phyloP scores from a whole-genome alignment of 805 yeast genomes.

The Lipomyces starkeyi region DNA sequence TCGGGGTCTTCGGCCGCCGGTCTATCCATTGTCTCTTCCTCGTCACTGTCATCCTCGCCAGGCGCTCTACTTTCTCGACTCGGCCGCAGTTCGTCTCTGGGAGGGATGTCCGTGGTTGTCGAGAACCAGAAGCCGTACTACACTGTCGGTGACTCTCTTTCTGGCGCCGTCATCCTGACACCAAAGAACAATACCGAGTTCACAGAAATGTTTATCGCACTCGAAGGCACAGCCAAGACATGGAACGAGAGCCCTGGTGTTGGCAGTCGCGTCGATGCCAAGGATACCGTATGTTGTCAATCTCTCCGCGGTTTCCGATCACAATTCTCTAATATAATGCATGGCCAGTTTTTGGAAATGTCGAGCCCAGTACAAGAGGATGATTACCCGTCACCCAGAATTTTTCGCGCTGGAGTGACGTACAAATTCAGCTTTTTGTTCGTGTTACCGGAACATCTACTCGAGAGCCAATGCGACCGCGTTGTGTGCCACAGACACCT shows the following conservation, averaged over 20 bases:
- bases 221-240: constrained; percentile 28
- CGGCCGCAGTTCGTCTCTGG: not conserved
- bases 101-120: constrained; percentile 10
- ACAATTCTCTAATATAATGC: not conserved
- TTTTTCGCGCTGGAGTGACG: constrained; percentile 18
- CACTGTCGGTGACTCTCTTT: constrained; percentile 28
- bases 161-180: constrained; percentile 21
- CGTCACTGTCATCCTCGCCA: not conserved
- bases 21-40: not conserved
- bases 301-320: not conserved
- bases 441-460: constrained; percentile 30
- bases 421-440: constrained; percentile 30
- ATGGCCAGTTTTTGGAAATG: constrained; percentile 28
- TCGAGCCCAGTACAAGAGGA: constrained; percentile 16
- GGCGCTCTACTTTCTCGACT: constrained; percentile 2
- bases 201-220: constrained; percentile 14
- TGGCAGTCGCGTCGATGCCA: constrained; percentile 9
- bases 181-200: constrained; percentile 15
- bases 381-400: constrained; percentile 17
- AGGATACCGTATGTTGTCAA: constrained; percentile 18
- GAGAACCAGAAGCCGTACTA: constrained; percentile 22
- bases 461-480: constrained; percentile 28
- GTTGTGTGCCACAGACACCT: constrained; percentile 24
- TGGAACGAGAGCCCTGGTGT: constrained; percentile 23
- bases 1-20: constrained; percentile 4